A percentile compares a stretch with the other conserved stretches of the same genome.
phyloP scores from a whole-genome alignment of 2,329 filamentous ascomycete species.

The Aspergillaceae sp. region DNA sequence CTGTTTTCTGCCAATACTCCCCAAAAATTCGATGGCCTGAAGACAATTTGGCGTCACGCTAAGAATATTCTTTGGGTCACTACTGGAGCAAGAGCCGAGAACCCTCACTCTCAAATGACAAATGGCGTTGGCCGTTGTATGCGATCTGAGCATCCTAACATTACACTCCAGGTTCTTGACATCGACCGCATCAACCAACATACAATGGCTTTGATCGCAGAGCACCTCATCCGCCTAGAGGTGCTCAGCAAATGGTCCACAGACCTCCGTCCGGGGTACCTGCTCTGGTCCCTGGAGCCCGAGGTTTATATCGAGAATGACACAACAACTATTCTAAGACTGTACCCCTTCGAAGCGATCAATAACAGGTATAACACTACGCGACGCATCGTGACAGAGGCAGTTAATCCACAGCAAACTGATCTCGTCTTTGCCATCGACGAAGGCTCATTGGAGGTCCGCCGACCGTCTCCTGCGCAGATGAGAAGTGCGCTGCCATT shows the following conservation, averaged over 20 bases:
- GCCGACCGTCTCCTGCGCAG: neutral
- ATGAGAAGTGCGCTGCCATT: neutral
- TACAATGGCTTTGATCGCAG: neutral
- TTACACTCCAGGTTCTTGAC: neutral
- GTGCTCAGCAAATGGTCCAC: neutral
- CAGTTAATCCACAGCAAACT: neutral
- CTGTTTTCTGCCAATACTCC: constrained; percentile 13
- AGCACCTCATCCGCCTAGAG: neutral
- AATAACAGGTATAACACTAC: neutral
- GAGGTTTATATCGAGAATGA: neutral
- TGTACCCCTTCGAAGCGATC: neutral
- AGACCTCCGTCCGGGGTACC: neutral
- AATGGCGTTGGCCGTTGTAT: neutral
- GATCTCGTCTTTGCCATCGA: neutral
- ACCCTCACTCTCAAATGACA: constrained; percentile 6
- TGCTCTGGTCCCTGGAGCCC: neutral
- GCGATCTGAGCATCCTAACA: neutral
- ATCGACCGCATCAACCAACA: neutral
- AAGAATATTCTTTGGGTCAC: constrained; percentile 18
- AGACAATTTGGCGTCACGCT: constrained; percentile 14
- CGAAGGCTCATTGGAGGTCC: neutral
- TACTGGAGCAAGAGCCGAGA: constrained; percentile 12
- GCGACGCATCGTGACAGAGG: neutral
- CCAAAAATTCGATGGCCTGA: constrained; percentile 14
- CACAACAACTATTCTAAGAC: neutral